Conservation (phyloP, 2,329 filamentous ascomycete genomes). For the Epichloe aotearoae region DNA sequence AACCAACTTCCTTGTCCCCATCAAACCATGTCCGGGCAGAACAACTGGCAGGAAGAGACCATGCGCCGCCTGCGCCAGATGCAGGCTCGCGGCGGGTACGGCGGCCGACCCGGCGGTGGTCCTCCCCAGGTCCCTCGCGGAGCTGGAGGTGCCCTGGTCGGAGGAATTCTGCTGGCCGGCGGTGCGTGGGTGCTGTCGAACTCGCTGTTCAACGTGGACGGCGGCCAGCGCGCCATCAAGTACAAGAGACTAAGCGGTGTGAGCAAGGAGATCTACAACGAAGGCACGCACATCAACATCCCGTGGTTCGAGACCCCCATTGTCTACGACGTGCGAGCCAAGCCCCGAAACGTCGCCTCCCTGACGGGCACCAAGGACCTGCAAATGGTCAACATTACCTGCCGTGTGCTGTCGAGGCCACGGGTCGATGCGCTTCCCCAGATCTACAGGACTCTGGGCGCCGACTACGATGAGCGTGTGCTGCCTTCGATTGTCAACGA, state of each 20-base stretch:
- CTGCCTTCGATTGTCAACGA: constrained; percentile 97
- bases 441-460: constrained; percentile 91
- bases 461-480: constrained; percentile 93
- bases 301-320: constrained; percentile 97
- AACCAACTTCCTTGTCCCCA: neutral
- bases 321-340: constrained; percentile 94
- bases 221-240: constrained; percentile 98
- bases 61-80: constrained; percentile 37
- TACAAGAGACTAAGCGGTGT: constrained; percentile 89
- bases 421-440: constrained; percentile 80
- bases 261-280: constrained; percentile 86
- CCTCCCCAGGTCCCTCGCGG: constrained; percentile 27
- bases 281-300: constrained; percentile 91
- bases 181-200: constrained; percentile 41
- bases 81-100: constrained; percentile 28
- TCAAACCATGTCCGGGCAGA: constrained; percentile 19
- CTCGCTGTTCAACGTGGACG: constrained; percentile 73
- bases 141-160: constrained; percentile 26
- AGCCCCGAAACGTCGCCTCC: constrained; percentile 95
- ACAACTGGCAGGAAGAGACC: constrained; percentile 36
- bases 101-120: constrained; percentile 26
- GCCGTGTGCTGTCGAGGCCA: constrained; percentile 90
- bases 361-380: constrained; percentile 97
- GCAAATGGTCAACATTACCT: constrained; percentile 99
- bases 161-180: constrained; percentile 31